Evolutionary conservation across 306 rosid species (phyloP).

Genomic region (Glycine tomentella): DNA sequence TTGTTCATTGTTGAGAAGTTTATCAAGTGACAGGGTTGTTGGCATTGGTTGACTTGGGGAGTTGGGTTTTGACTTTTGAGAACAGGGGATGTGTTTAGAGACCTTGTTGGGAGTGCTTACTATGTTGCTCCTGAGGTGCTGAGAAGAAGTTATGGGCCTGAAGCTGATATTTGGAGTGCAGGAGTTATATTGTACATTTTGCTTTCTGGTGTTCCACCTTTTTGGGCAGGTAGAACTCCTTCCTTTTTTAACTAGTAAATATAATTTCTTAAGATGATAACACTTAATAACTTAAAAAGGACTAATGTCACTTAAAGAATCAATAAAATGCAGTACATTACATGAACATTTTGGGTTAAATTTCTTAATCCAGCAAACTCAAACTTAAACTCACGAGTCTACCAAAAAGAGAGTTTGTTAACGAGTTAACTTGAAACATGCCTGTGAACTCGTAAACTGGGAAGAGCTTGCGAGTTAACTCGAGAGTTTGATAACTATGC

Average conservation of each 20-base stretch:
- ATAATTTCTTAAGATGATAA: background rate
- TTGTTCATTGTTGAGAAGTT: too few species aligned
- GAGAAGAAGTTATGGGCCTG: slow-evolving; percentile 80
- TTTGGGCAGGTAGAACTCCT: slow-evolving; percentile 85
- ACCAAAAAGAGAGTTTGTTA: too few species aligned
- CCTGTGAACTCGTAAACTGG: too few species aligned
- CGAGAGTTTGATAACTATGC: too few species aligned
- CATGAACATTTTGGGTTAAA: too few species aligned
- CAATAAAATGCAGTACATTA: too few species aligned
- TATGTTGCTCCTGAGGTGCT: slow-evolving; percentile 98
- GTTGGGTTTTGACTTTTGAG: slow-evolving; percentile 26
- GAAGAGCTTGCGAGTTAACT: too few species aligned
- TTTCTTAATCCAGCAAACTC: too few species aligned
- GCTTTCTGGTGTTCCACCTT: slow-evolving; percentile 96
- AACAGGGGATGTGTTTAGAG: slow-evolving; percentile 79
- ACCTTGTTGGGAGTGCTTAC: slow-evolving; percentile 97
- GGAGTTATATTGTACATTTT: slow-evolving; percentile 91
- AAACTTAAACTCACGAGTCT: too few species aligned
- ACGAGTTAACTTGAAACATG: too few species aligned
- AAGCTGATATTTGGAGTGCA: slow-evolving; percentile 97
- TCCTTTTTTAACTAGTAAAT: background rate
- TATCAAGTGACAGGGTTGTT: background rate
- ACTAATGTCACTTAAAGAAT: too few species aligned
- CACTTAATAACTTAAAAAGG: too few species aligned
- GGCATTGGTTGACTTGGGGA: background rate